Evolutionary conservation across 164 flowering plant species (phyloP).

Genomic region (Magnolia changhungtana): DNA sequence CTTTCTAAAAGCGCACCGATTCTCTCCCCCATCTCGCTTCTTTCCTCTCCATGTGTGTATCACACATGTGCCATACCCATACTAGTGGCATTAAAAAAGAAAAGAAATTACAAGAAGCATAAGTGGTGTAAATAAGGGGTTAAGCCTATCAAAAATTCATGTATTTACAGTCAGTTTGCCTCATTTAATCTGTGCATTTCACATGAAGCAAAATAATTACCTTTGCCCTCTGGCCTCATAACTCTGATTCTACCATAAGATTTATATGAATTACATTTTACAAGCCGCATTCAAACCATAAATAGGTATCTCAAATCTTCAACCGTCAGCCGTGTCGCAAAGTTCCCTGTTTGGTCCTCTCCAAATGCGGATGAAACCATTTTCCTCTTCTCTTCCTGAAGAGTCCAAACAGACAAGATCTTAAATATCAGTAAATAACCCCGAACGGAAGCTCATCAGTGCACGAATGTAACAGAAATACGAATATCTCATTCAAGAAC

Average conservation of each 20-base stretch:
- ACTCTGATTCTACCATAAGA: background rate
- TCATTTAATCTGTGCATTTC: background rate
- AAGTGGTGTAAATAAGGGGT: background rate
- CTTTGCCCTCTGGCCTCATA: background rate
- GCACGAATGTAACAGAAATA: too few relatives aligned
- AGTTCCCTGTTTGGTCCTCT: conserved; percentile 61
- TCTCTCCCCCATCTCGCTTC: too few relatives aligned
- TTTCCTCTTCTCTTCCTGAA: conserved; percentile 90
- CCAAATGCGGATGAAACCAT: conserved; percentile 99
- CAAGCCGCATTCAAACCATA: conserved; percentile 34
- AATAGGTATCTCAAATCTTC: conserved; percentile 83
- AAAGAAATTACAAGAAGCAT: background rate
- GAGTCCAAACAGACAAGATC: background rate
- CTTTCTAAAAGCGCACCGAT: too few relatives aligned
- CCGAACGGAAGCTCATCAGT: too few relatives aligned
- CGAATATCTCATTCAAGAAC: too few relatives aligned
- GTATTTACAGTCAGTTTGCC: conserved; percentile 1
- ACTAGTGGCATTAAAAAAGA: background rate
- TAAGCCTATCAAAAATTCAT: background rate
- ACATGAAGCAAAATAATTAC: background rate
- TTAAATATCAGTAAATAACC: too few relatives aligned
- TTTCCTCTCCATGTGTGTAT: too few relatives aligned
- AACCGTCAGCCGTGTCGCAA: conserved; percentile 64
- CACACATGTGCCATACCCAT: too few relatives aligned
- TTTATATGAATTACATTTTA: background rate